These are phyloP conservation scores for Hypoxylon sp. DNA, from an alignment of 2,329 filamentous ascomycete species.

Conservation along the genomic window DNA sequence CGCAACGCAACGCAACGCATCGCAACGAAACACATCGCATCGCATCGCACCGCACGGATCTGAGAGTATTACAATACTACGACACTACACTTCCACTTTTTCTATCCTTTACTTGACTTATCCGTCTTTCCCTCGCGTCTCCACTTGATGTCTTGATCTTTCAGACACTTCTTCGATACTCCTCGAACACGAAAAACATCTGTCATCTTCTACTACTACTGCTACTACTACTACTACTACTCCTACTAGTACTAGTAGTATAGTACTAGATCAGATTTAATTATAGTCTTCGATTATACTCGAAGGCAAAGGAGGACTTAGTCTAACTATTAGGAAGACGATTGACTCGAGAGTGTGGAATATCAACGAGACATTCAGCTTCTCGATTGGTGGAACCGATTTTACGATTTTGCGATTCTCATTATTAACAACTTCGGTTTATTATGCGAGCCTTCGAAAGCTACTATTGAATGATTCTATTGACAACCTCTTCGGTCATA, in stretches of 20 bases:
- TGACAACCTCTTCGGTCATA: neutral
- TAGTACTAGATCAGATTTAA: no score
- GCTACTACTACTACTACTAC: no score
- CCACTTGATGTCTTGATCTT: slow-evolving; percentile 19
- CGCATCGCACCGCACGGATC: slow-evolving; percentile 26
- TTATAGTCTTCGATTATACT: slow-evolving; percentile 7
- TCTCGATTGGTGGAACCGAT: neutral
- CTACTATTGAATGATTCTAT: neutral
- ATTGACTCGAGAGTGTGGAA: slow-evolving; percentile 5
- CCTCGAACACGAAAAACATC: slow-evolving; percentile 13
- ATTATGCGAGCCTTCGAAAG: slow-evolving; percentile 14
- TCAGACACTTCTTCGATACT: slow-evolving; percentile 8
- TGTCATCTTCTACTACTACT: neutral
- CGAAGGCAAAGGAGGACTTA: slow-evolving; percentile 4
- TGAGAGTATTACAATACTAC: slow-evolving; percentile 33
- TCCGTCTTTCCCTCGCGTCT: slow-evolving; percentile 18
- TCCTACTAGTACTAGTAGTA: no score
- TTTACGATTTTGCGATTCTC: neutral
- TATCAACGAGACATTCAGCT: neutral
- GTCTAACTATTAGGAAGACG: slow-evolving; percentile 7
- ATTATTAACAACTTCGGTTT: neutral
- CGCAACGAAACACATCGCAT: slow-evolving; percentile 27
- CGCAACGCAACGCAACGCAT: slow-evolving; percentile 20
- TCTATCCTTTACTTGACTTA: slow-evolving; percentile 7
- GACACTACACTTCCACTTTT: slow-evolving; percentile 12